These are phyloP conservation scores for Hirsutella minnesotensis DNA, from an alignment of 2,329 filamentous ascomycete genomes.

Conservation along the genomic window DNA sequence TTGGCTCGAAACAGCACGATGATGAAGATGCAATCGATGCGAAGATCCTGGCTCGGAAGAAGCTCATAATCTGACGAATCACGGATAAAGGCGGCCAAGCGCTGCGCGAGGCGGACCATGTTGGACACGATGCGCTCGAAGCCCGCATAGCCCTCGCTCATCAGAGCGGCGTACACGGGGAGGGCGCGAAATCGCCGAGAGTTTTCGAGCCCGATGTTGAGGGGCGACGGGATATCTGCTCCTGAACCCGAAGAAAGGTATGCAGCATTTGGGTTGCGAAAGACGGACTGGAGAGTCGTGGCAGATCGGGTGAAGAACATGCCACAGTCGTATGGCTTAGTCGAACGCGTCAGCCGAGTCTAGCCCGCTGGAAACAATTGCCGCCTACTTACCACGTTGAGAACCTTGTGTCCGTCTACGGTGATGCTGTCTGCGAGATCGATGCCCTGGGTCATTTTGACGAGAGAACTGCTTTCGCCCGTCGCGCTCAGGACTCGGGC, in stretches of 20 bases:
- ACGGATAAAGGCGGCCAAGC: slow-evolving; percentile 51
- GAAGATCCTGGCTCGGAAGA: slow-evolving; percentile 39
- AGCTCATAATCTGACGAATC: slow-evolving; percentile 52
- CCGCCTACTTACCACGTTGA: slow-evolving; percentile 59
- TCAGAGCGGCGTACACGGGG: slow-evolving; percentile 73
- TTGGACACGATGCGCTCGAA: slow-evolving; percentile 57
- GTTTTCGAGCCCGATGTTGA: slow-evolving; percentile 84
- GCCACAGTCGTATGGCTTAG: slow-evolving; percentile 75
- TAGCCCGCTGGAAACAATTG: not conserved
- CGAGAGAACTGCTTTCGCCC: slow-evolving; percentile 43
- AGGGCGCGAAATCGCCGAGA: slow-evolving; percentile 82
- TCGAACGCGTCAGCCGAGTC: slow-evolving; percentile 3
- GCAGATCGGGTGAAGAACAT: slow-evolving; percentile 70
- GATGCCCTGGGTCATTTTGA: slow-evolving; percentile 45
- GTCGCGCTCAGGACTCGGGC: slow-evolving; percentile 49
- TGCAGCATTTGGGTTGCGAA: slow-evolving; percentile 74
- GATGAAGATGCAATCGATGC: slow-evolving; percentile 42
- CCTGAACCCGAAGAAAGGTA: slow-evolving; percentile 48
- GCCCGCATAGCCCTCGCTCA: slow-evolving; percentile 60
- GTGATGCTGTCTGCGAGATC: slow-evolving; percentile 81
- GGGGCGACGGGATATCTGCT: slow-evolving; percentile 56
- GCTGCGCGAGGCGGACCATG: slow-evolving; percentile 61
- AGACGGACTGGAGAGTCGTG: slow-evolving; percentile 47
- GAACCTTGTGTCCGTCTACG: slow-evolving; percentile 78
- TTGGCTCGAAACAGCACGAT: slow-evolving; percentile 68